phyloP scores from a whole-genome alignment of 1,139 yeast species.

The Pichiaceae sp. region DNA sequence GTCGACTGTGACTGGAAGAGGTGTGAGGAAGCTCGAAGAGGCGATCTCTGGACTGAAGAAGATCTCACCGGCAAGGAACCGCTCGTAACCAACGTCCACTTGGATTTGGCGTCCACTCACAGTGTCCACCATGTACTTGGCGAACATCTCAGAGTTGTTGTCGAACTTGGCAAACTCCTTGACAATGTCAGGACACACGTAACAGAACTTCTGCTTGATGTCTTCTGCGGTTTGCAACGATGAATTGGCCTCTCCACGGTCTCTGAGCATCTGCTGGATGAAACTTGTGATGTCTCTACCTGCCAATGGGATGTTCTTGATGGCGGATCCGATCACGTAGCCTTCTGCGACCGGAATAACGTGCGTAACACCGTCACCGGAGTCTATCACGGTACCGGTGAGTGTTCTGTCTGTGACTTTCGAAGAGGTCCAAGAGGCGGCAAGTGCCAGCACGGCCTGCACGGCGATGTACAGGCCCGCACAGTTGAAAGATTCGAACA shows the following conservation, averaged over 20 bases:
- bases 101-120: slow-evolving; percentile 59
- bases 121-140: slow-evolving; percentile 83
- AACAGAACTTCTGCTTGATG: slow-evolving; percentile 93
- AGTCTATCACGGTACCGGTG: slow-evolving; percentile 96
- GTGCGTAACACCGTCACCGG: slow-evolving; percentile 95
- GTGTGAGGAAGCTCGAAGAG: slow-evolving; percentile 89
- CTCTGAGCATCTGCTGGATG: slow-evolving; percentile 88
- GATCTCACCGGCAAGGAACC: slow-evolving; percentile 96
- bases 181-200: slow-evolving; percentile 95
- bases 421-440: slow-evolving; percentile 98
- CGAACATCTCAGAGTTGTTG: slow-evolving; percentile 89
- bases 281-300: slow-evolving; percentile 95
- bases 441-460: slow-evolving; percentile 95
- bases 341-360: slow-evolving; percentile 99
- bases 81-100: slow-evolving; percentile 94
- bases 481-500: slow-evolving; percentile 97
- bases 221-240: slow-evolving; percentile 92
- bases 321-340: slow-evolving; percentile 94
- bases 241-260: slow-evolving; percentile 93
- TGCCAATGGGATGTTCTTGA: slow-evolving; percentile 95
- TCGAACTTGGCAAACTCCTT: slow-evolving; percentile 94
- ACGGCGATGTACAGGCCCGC: slow-evolving; percentile 98
- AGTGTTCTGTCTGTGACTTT: slow-evolving; percentile 91
- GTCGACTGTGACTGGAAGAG: slow-evolving; percentile 91
- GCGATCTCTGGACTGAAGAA: slow-evolving; percentile 98